Conservation (phyloP, 2,329 filamentous ascomycete genomes). For the Colletotrichum sp. region DNA sequence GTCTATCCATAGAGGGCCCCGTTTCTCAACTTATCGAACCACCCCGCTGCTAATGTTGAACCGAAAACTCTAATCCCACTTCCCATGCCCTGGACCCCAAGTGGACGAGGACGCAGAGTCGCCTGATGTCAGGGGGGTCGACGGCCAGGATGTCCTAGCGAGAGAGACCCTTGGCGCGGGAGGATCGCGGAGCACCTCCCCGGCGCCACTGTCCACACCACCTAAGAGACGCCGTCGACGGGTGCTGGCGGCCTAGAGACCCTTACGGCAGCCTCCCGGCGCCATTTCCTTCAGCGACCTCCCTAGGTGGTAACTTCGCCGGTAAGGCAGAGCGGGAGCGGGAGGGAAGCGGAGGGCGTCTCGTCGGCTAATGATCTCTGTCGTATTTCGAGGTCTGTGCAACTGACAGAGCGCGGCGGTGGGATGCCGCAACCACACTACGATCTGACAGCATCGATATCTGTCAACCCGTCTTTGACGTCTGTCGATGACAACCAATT, state of each 20-base stretch:
- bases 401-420: neutral
- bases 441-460: neutral
- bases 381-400: neutral
- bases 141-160: neutral
- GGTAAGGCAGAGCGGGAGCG: neutral
- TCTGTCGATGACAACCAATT: neutral
- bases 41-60: neutral
- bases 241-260: neutral
- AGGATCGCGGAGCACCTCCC: conserved; percentile 4
- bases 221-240: neutral
- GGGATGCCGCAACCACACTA: neutral
- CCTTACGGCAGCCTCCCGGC: neutral
- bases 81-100: neutral
- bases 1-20: neutral
- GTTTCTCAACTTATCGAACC: neutral
- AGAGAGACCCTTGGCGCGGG: neutral
- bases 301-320: neutral
- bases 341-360: neutral
- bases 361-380: neutral
- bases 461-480: neutral
- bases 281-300: neutral
- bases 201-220: neutral
- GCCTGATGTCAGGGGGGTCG: neutral
- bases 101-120: neutral
- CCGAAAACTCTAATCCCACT: conserved; percentile 16